Conservation (phyloP, 345 rosid species). For the Linum tenue region DNA sequence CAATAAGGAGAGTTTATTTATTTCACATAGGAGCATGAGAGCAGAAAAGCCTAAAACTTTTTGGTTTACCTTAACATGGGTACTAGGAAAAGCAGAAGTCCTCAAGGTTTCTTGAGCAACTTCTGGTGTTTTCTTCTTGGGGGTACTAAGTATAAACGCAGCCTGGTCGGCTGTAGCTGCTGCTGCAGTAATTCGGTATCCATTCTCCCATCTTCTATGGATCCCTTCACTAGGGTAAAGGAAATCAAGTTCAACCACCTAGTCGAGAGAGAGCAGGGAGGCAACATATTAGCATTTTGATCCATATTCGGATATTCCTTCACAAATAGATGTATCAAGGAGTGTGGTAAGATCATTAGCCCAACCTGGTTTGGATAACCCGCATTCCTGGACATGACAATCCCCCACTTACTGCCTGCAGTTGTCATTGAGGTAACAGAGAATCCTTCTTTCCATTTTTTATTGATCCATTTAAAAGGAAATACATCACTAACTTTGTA, state of each 20-base stretch:
- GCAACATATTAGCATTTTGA: neutral
- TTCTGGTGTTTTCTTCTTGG: constrained; percentile 15
- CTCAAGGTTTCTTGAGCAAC: constrained; percentile 19
- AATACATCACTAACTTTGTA: constrained; percentile 21
- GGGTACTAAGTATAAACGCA: constrained; percentile 18
- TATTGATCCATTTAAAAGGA: constrained; percentile 24
- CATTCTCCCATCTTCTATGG: constrained; percentile 20
- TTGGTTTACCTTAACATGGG: constrained; percentile 18
- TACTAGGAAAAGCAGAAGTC: constrained; percentile 20
- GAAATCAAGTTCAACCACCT: constrained; percentile 25
- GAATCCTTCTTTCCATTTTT: constrained; percentile 23
- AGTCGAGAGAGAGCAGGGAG: neutral
- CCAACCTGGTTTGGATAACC: constrained; percentile 19
- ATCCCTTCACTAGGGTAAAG: constrained; percentile 24
- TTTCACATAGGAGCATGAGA: neutral
- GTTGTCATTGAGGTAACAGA: constrained; percentile 21
- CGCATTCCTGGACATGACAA: constrained; percentile 23
- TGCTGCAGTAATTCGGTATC: constrained; percentile 14
- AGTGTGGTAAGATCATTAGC: too few relatives aligned
- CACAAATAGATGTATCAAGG: too few relatives aligned
- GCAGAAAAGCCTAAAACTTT: neutral
- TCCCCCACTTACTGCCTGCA: constrained; percentile 18
- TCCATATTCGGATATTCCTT: neutral
- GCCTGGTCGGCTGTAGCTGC: constrained; percentile 24
- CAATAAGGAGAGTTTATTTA: neutral